Evolutionary conservation across 2,329 filamentous ascomycete genomes (phyloP).

Genomic region (Cryphonectria parasitica): DNA sequence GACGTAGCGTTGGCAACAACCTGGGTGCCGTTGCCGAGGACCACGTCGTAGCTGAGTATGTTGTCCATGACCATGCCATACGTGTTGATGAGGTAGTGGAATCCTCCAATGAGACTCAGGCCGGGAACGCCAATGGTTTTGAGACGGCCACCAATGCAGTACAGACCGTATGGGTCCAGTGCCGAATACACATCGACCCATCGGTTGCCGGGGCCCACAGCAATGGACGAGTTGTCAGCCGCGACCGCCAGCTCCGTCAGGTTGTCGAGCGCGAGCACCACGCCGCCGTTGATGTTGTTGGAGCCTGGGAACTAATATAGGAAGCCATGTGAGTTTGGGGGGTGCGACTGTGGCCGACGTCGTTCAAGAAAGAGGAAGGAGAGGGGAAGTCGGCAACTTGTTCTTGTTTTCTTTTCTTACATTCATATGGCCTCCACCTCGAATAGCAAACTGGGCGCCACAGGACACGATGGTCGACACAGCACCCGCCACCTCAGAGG

Average conservation of each 20-base stretch:
- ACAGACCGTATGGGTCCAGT: slow-evolving; percentile 32
- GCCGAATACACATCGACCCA: slow-evolving; percentile 37
- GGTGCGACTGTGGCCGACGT: too few species aligned
- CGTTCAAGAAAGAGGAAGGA: too few species aligned
- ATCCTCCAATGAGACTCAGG: slow-evolving; percentile 37
- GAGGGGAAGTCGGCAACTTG: not conserved
- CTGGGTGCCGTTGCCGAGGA: slow-evolving; percentile 34
- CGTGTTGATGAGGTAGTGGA: slow-evolving; percentile 37
- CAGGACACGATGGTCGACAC: slow-evolving; percentile 32
- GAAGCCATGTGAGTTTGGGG: not conserved
- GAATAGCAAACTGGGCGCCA: slow-evolving; percentile 35
- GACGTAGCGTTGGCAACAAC: slow-evolving; percentile 31
- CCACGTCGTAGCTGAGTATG: slow-evolving; percentile 33
- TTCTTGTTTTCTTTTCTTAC: slow-evolving; percentile 18
- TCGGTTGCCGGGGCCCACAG: slow-evolving; percentile 32
- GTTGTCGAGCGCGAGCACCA: slow-evolving; percentile 32
- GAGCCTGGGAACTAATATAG: slow-evolving; percentile 32
- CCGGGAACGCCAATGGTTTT: slow-evolving; percentile 38
- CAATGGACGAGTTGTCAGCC: slow-evolving; percentile 25
- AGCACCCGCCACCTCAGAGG: slow-evolving; percentile 34
- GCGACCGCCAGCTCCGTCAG: slow-evolving; percentile 29
- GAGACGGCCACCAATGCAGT: slow-evolving; percentile 37
- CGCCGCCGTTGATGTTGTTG: slow-evolving; percentile 34
- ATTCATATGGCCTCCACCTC: slow-evolving; percentile 35
- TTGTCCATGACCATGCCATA: slow-evolving; percentile 36